Evolutionary conservation across 176 grass and related monocot genomes (phyloP).

Genomic region (Musa acuminata): DNA sequence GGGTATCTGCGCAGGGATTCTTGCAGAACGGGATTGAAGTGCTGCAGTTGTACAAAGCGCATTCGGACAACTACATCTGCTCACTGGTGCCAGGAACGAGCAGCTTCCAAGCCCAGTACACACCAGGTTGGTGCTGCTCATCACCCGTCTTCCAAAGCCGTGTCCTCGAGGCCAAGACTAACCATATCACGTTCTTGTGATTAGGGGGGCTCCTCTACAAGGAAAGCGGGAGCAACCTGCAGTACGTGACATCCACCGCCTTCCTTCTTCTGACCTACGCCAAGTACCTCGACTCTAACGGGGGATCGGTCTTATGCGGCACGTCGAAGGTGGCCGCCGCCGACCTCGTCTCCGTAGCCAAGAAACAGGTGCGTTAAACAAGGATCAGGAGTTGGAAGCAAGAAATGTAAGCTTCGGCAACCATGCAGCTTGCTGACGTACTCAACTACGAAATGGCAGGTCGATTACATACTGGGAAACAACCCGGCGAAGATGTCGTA

Average conservation of each 20-base stretch:
- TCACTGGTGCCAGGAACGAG: slow-evolving; percentile 44
- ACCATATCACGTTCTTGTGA: not conserved
- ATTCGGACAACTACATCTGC: slow-evolving; percentile 65
- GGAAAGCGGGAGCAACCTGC: slow-evolving; percentile 58
- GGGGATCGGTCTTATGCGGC: slow-evolving; percentile 21
- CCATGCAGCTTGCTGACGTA: not conserved
- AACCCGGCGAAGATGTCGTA: slow-evolving; percentile 67
- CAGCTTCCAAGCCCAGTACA: slow-evolving; percentile 60
- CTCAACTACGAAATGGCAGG: slow-evolving; percentile 19
- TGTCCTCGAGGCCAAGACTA: not conserved
- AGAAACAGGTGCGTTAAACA: slow-evolving; percentile 25
- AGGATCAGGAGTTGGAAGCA: not conserved
- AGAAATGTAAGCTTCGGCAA: too few species aligned
- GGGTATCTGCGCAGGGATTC: slow-evolving; percentile 21
- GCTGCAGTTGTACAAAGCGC: slow-evolving; percentile 54
- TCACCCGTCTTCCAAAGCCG: not conserved
- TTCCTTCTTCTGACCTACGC: slow-evolving; percentile 73
- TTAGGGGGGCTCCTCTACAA: slow-evolving; percentile 58
- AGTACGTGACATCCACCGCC: slow-evolving; percentile 73
- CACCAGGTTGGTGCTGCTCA: slow-evolving; percentile 23
- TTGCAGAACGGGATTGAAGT: slow-evolving; percentile 26
- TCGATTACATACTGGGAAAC: slow-evolving; percentile 71
- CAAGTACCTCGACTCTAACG: slow-evolving; percentile 41
- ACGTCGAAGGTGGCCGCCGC: slow-evolving; percentile 18
- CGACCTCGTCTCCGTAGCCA: slow-evolving; percentile 43